Evolutionary conservation across 768 basidiomycete species (phyloP), one percentile per base, ranked within the genome.

Genomic region (Amanita thiersii): DNA sequence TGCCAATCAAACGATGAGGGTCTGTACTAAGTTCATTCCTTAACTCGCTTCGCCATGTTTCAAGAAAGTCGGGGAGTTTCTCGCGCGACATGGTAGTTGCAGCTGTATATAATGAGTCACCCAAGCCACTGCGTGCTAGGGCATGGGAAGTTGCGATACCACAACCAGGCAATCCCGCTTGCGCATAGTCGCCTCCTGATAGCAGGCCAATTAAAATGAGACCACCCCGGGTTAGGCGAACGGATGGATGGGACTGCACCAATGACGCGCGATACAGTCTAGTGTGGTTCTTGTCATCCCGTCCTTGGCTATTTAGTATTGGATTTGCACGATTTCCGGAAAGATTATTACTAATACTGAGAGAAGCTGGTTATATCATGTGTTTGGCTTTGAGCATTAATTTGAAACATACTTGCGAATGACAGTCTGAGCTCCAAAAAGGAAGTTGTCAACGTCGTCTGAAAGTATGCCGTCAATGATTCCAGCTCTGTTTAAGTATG

Each of bases 371-470:
- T 57, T 17, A 48, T 40, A n/a, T 47, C 38, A 48, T 39, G 36
- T n/a, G 15, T 12, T 25, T 41, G 36, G 25, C 46, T 31, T 10
- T 6, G 3, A 12, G 17, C 36, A 26, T 12, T n/a, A 42, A 35
- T 23, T 24, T 25, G 41, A 2, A 46, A 68, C 70, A 38, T 47
- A 88, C 88, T 94, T 96, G 54, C 92, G 75, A 50, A 94, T 76
- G 20, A 97, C 79, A 33, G 77, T 77, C 4, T 63, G 72, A 1
- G 89, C 91, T 15, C 92, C 91, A 47, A 97, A 97, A 2, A 96
- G 62, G 54, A 94, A 83, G 41, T 79, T 92, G 54, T 97, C 92
- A 1, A 92, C 91, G 52, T 96, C 93, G 57, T 97, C 93, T 0
- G 92, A 87, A 32, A 93, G 69, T 18, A 96, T 75, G 0, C 81